Conservation (phyloP, 805 yeast species). For the Saturnispora besseyi region DNA sequence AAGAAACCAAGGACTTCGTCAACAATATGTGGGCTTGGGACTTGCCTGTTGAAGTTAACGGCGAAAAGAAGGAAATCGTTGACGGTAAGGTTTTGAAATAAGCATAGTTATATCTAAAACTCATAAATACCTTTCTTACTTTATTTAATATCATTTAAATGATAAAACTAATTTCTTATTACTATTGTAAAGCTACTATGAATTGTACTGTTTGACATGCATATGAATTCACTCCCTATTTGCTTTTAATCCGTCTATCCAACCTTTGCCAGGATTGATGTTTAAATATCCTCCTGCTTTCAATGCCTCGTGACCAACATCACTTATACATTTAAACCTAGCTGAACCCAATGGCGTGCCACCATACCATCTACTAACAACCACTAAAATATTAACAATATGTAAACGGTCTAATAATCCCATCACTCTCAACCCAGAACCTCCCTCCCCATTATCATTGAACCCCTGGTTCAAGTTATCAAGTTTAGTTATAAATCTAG, state of each 20-base stretch:
- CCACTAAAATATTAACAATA: constrained; percentile 47
- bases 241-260: constrained; percentile 11
- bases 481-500: constrained; percentile 14
- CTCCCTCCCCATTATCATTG: constrained; percentile 65
- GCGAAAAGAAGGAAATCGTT: constrained; percentile 77
- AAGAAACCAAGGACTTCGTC: constrained; percentile 70
- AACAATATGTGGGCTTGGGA: constrained; percentile 98
- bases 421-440: constrained; percentile 57
- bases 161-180: neutral
- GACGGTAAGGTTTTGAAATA: constrained; percentile 98
- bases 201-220: too few relatives aligned
- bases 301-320: constrained; percentile 45
- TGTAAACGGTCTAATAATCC: constrained; percentile 43
- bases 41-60: constrained; percentile 75
- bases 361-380: constrained; percentile 78
- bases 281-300: constrained; percentile 28
- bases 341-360: constrained; percentile 67
- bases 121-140: neutral
- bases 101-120: constrained; percentile 14
- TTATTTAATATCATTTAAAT: constrained; percentile 1
- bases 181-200: neutral
- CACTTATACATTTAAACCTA: constrained; percentile 59
- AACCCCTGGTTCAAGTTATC: constrained; percentile 43
- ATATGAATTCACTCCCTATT: neutral
- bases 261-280: constrained; percentile 3